A percentile compares a stretch with the other conserved stretches of the same genome.
Evolutionary conservation across 2,329 filamentous ascomycete species (phyloP).

Genomic region (Xylariomycetidae sp.): DNA sequence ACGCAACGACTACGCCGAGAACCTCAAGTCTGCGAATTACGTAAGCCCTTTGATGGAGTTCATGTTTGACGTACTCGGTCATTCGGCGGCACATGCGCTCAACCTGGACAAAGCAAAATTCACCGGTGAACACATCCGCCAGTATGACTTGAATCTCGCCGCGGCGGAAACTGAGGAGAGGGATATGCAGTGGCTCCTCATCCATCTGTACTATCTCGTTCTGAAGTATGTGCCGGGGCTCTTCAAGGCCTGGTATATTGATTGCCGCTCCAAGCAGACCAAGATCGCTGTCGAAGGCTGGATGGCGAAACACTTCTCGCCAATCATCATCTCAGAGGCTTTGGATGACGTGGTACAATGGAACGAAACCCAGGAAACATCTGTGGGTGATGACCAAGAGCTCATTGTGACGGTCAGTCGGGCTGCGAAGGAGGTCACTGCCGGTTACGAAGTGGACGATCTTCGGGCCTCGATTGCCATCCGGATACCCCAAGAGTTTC

Average conservation of each 20-base stretch:
- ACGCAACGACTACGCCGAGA: slow-evolving; percentile 71
- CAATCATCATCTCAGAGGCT: slow-evolving; percentile 58
- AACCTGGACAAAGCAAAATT: slow-evolving; percentile 67
- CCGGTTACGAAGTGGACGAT: slow-evolving; percentile 84
- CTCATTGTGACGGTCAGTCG: slow-evolving; percentile 65
- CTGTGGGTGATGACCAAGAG: slow-evolving; percentile 47
- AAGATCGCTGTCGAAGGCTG: slow-evolving; percentile 73
- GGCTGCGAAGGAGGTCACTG: slow-evolving; percentile 68
- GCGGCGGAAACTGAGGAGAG: slow-evolving; percentile 58
- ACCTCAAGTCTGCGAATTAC: slow-evolving; percentile 68
- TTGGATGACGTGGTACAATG: slow-evolving; percentile 64
- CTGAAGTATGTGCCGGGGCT: slow-evolving; percentile 72
- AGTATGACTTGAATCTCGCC: slow-evolving; percentile 46
- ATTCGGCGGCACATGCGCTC: slow-evolving; percentile 65
- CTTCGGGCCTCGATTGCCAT: slow-evolving; percentile 78
- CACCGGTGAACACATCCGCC: slow-evolving; percentile 46
- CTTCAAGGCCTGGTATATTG: slow-evolving; percentile 79
- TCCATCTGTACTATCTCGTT: slow-evolving; percentile 79
- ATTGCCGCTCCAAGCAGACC: slow-evolving; percentile 74
- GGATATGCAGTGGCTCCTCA: slow-evolving; percentile 75
- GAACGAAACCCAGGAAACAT: slow-evolving; percentile 48
- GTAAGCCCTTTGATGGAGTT: slow-evolving; percentile 68
- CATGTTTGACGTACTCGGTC: slow-evolving; percentile 77
- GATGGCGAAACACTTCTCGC: slow-evolving; percentile 80
- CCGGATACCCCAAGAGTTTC: slow-evolving; percentile 72